A percentile compares a stretch with the other conserved stretches of the same genome.
Conservation (phyloP, 768 basidiomycete species). For the Russula emetica region DNA sequence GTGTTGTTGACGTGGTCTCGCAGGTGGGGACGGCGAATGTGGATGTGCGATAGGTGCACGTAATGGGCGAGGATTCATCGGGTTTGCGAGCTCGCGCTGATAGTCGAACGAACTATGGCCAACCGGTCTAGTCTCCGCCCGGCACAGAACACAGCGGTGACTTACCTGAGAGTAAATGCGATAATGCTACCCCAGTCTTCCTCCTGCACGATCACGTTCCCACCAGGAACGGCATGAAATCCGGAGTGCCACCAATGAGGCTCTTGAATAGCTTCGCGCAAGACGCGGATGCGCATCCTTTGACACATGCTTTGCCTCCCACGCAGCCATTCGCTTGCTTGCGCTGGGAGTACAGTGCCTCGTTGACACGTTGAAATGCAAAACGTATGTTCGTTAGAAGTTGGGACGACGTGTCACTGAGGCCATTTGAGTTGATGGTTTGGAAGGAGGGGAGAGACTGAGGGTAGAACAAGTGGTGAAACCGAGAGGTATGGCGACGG, state of each 20-base stretch:
- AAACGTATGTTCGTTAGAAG: too few species aligned
- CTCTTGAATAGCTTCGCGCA: conserved; percentile 36
- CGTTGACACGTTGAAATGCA: too few species aligned
- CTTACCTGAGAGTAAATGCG: conserved; percentile 66
- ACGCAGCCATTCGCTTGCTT: conserved; percentile 50
- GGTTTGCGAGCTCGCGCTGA: conserved; percentile 38
- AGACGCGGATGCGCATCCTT: conserved; percentile 28
- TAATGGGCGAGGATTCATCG: conserved; percentile 22
- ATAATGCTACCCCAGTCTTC: conserved; percentile 77
- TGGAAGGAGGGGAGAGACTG: too few species aligned
- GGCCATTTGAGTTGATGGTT: too few species aligned
- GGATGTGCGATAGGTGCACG: not conserved
- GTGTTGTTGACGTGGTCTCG: conserved; percentile 17
- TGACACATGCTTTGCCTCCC: conserved; percentile 60
- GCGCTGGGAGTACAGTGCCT: too few species aligned
- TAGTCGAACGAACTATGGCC: conserved; percentile 55
- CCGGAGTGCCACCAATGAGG: conserved; percentile 63
- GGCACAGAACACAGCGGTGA: conserved; percentile 1
- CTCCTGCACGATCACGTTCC: conserved; percentile 62
- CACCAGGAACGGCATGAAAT: conserved; percentile 64
- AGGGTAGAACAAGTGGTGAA: too few species aligned
- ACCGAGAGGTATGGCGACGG: too few species aligned
- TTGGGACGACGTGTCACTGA: too few species aligned
- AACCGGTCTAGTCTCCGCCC: conserved; percentile 9
- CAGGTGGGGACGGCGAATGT: not conserved